Evolutionary conservation across 2,329 filamentous ascomycete species (phyloP).

Genomic region (Tympanopsis confertula): DNA sequence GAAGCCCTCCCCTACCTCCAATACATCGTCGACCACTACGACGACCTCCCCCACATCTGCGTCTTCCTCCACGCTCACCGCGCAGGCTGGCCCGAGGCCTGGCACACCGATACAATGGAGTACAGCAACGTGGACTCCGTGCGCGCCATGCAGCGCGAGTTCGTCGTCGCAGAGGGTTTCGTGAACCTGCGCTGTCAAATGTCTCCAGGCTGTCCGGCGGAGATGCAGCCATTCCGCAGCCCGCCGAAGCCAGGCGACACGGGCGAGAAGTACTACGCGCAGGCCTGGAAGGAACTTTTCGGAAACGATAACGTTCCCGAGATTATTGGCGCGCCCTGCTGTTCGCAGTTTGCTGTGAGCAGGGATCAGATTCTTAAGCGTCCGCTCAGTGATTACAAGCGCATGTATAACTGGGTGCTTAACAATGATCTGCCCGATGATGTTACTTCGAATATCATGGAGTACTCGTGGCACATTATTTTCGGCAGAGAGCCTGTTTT

Average conservation of each 20-base stretch:
- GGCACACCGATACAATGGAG: constrained; percentile 41
- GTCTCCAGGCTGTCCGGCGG: constrained; percentile 40
- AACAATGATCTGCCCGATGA: constrained; percentile 39
- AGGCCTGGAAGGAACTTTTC: constrained; percentile 27
- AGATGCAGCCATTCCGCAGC: constrained; percentile 28
- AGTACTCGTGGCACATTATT: constrained; percentile 55
- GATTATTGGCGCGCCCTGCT: constrained; percentile 45
- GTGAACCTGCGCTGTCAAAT: constrained; percentile 49
- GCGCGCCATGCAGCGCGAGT: constrained; percentile 31
- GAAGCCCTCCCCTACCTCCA: constrained; percentile 38
- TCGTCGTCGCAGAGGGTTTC: constrained; percentile 42
- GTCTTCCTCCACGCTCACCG: constrained; percentile 30
- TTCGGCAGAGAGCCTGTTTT: constrained; percentile 11
- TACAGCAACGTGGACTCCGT: constrained; percentile 41
- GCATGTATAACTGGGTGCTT: constrained; percentile 48
- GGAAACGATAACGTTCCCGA: constrained; percentile 29
- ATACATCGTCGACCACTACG: constrained; percentile 37
- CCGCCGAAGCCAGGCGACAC: constrained; percentile 23
- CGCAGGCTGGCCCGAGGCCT: constrained; percentile 29
- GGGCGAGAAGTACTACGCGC: constrained; percentile 27
- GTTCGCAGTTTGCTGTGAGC: constrained; percentile 53
- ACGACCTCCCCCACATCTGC: constrained; percentile 26
- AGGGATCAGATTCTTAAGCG: constrained; percentile 34
- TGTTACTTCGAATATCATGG: constrained; percentile 45
- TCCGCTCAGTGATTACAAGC: constrained; percentile 38